phyloP scores from a whole-genome alignment of 805 yeast genomes.

The Cyberlindnera misumaiensis region DNA sequence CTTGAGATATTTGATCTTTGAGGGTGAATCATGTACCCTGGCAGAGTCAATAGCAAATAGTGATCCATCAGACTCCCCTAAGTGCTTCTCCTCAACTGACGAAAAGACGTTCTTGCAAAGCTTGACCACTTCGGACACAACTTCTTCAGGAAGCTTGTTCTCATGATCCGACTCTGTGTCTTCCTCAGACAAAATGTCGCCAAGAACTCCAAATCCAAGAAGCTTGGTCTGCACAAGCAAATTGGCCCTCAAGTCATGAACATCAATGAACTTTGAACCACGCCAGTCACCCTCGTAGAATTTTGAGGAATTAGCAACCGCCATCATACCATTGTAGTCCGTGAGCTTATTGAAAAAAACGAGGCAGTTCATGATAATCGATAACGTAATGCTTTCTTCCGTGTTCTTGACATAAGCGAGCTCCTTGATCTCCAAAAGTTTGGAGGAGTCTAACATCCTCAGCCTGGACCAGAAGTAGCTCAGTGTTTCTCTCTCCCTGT shows the following conservation, averaged over 20 bases:
- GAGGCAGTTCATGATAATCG: constrained; percentile 37
- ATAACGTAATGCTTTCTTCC: constrained; percentile 29
- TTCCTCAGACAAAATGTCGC: constrained; percentile 25
- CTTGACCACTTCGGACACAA: constrained; percentile 40
- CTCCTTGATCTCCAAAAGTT: constrained; percentile 28
- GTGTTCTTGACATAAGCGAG: constrained; percentile 31
- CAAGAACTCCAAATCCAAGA: constrained; percentile 33
- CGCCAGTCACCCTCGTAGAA: constrained; percentile 32
- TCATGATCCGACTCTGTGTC: constrained; percentile 16
- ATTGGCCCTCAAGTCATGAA: constrained; percentile 15
- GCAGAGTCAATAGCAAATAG: constrained; percentile 30
- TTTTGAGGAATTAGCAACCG: constrained; percentile 28
- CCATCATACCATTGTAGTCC: constrained; percentile 27
- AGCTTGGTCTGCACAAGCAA: constrained; percentile 36
- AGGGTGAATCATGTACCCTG: constrained; percentile 35
- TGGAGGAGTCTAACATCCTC: constrained; percentile 16
- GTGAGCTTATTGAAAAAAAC: constrained; percentile 40
- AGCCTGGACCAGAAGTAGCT: constrained; percentile 24
- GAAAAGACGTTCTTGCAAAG: constrained; percentile 37
- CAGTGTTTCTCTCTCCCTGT: constrained; percentile 24
- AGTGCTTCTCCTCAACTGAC: constrained; percentile 29
- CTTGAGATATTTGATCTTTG: constrained; percentile 27
- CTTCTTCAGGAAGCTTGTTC: constrained; percentile 28
- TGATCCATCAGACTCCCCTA: constrained; percentile 28
- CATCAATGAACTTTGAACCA: constrained; percentile 14